Conservation (phyloP, 495 filamentous ascomycete genomes). For the Tuber calosporum region DNA sequence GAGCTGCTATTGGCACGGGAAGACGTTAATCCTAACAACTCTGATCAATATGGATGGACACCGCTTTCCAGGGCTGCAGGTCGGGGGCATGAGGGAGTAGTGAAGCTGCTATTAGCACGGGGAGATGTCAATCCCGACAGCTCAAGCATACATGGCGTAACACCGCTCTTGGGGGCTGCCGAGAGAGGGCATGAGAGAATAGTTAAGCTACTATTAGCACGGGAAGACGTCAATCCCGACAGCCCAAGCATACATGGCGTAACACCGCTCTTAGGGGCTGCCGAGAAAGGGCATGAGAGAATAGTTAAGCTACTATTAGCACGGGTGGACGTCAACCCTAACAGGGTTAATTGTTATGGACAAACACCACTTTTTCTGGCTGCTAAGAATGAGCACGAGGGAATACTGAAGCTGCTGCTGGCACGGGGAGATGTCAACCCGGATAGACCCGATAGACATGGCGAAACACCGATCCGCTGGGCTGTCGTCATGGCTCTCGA, state of each 20-base stretch:
- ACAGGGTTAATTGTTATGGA: constrained; percentile 27
- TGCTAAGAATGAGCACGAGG: constrained; percentile 42
- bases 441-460: not conserved
- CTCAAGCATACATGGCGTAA: constrained; percentile 13
- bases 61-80: constrained; percentile 40
- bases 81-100: not conserved
- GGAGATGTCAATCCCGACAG: not conserved
- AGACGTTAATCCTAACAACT: constrained; percentile 14
- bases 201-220: constrained; percentile 36
- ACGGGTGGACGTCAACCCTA: constrained; percentile 14
- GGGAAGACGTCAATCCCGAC: not conserved
- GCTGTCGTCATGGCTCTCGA: not conserved
- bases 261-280: not conserved
- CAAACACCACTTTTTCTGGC: constrained; percentile 45
- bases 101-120: not conserved
- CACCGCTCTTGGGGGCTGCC: constrained; percentile 40
- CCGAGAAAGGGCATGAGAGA: constrained; percentile 30
- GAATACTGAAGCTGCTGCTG: constrained; percentile 34
- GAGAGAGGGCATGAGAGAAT: constrained; percentile 37
- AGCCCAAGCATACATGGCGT: not conserved
- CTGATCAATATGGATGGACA: constrained; percentile 22
- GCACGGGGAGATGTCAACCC: not conserved
- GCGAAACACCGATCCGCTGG: not conserved
- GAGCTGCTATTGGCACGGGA: constrained; percentile 29
- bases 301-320: constrained; percentile 37